phyloP scores from a whole-genome alignment of 2,329 filamentous ascomycete species.

The Penicillium sp. region DNA sequence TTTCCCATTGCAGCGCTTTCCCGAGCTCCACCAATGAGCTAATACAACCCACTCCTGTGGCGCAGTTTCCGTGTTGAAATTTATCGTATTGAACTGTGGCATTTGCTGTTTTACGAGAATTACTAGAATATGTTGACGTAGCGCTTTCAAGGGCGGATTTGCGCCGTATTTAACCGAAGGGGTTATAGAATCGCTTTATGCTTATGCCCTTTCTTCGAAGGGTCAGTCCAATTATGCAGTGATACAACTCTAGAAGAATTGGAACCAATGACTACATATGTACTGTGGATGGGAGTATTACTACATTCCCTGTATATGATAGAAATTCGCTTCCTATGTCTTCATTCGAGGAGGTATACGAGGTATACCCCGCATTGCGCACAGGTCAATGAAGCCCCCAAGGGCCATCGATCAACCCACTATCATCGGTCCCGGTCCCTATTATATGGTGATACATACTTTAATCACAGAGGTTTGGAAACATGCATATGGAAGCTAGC shows the following conservation, averaged over 20 bases:
- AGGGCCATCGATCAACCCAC: conserved; percentile 4
- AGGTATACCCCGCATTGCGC: conserved; percentile 15
- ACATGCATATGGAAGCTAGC: not conserved
- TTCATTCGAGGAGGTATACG: conserved; percentile 3
- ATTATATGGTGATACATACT: not conserved
- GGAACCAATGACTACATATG: not conserved
- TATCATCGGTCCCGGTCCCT: conserved; percentile 6
- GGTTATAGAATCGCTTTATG: not conserved
- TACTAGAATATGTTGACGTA: not conserved
- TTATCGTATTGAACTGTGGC: not conserved
- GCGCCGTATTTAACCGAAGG: not conserved
- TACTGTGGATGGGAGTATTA: not conserved
- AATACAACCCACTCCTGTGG: conserved; percentile 20
- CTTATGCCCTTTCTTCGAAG: not conserved
- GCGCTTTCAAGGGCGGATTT: not conserved
- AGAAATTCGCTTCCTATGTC: not conserved
- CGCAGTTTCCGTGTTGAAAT: conserved; percentile 12
- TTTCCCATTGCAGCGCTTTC: not conserved
- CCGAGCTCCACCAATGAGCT: conserved; percentile 13
- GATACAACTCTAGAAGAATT: not conserved
- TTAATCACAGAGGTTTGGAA: not conserved
- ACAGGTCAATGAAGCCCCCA: not conserved
- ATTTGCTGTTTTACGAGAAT: not conserved
- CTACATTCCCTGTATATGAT: not conserved
- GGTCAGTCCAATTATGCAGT: not conserved